phyloP scores from a whole-genome alignment of 148 eudicot genomes.

The Cornus suecica region DNA sequence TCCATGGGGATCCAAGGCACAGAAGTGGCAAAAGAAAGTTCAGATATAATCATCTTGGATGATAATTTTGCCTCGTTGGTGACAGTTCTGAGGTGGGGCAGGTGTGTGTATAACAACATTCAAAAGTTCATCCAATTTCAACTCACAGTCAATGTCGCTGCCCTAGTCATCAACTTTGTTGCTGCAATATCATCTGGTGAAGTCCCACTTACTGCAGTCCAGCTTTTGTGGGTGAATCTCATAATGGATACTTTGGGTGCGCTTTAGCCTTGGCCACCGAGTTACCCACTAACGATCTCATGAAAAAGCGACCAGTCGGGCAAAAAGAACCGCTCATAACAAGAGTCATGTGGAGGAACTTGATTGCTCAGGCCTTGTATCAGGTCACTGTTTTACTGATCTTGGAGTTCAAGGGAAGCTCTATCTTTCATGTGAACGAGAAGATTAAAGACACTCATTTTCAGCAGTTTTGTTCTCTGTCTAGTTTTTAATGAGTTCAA shows the following conservation, averaged over 20 bases:
- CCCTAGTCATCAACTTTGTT: conserved; percentile 36
- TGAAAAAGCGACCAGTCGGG: conserved; percentile 33
- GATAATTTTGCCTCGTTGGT: conserved; percentile 45
- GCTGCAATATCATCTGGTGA: conserved; percentile 40
- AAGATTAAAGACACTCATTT: conserved; percentile 31
- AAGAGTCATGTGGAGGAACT: conserved; percentile 42
- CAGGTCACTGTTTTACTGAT: conserved; percentile 29
- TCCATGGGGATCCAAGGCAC: conserved; percentile 48
- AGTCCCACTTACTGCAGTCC: conserved; percentile 37
- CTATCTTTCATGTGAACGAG: conserved; percentile 21
- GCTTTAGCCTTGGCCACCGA: conserved; percentile 44
- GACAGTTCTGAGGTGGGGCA: conserved; percentile 32
- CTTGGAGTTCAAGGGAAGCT: conserved; percentile 30
- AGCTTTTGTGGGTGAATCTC: conserved; percentile 42
- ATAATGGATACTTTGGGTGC: conserved; percentile 47
- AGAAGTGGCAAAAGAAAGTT: conserved; percentile 47
- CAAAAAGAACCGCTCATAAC: conserved; percentile 38
- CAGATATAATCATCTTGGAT: conserved; percentile 46
- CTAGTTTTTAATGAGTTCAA: conserved; percentile 35
- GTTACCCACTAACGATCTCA: conserved; percentile 30
- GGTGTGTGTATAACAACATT: conserved; percentile 37
- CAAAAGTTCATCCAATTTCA: conserved; percentile 51
- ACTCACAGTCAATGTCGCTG: conserved; percentile 39
- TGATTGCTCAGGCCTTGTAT: conserved; percentile 31
- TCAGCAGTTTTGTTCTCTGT: conserved; percentile 40